A percentile compares a stretch with the other conserved stretches of the same genome.
Conservation (phyloP, 1,284 basidiomycete genomes). For the Ustilago sp. region DNA sequence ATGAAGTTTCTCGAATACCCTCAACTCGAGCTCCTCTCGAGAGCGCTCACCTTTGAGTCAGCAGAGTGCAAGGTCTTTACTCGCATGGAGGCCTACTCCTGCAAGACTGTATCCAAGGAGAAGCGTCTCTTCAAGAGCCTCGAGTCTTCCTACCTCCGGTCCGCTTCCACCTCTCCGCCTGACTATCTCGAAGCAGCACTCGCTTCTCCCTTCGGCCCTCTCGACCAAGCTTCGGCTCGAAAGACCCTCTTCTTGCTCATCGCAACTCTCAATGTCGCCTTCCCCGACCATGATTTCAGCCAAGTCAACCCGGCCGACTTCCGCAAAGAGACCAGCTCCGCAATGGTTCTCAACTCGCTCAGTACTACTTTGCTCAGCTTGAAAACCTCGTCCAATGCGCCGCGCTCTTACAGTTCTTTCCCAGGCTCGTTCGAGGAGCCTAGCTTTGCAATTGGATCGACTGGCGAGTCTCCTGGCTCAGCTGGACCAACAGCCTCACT, state of each 20-base stretch:
- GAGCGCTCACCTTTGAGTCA: constrained; percentile 78
- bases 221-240: constrained; percentile 74
- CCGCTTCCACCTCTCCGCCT: constrained; percentile 65
- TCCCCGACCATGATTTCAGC: constrained; percentile 97
- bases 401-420: constrained; percentile 58
- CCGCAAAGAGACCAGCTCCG: constrained; percentile 73
- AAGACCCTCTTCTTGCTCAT: constrained; percentile 95
- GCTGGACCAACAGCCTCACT: constrained; percentile 26
- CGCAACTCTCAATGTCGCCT: constrained; percentile 94
- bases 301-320: constrained; percentile 92
- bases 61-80: constrained; percentile 91
- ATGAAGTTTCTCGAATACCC: constrained; percentile 95
- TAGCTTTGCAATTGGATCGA: constrained; percentile 32
- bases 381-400: constrained; percentile 56
- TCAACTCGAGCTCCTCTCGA: constrained; percentile 81
- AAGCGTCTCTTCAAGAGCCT: constrained; percentile 94
- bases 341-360: constrained; percentile 65
- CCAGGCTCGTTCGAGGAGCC: constrained; percentile 62
- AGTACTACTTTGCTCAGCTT: constrained; percentile 66
- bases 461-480: constrained; percentile 30
- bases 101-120: constrained; percentile 96
- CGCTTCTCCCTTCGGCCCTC: constrained; percentile 69
- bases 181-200: constrained; percentile 64
- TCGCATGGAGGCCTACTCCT: constrained; percentile 95
- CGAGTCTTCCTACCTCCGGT: constrained; percentile 66